Conservation (phyloP, 2,329 filamentous ascomycete species). For the Aspergillus sp. region DNA sequence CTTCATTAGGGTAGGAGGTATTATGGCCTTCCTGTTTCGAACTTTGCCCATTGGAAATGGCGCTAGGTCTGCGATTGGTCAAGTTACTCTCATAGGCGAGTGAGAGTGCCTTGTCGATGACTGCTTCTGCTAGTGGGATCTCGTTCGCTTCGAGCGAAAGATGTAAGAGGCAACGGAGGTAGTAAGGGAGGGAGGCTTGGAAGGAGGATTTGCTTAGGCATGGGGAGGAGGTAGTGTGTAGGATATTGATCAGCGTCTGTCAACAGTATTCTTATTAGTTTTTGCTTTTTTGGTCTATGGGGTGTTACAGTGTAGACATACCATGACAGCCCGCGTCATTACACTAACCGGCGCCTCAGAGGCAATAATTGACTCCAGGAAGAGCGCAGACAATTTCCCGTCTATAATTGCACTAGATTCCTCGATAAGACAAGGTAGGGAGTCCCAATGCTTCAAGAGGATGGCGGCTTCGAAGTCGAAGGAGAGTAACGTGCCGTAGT, state of each 20-base stretch:
- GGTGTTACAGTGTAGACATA: conserved; percentile 21
- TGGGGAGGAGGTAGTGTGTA: conserved; percentile 49
- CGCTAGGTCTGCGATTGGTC: neutral
- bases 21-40: too few species aligned
- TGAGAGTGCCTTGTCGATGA: conserved; percentile 27
- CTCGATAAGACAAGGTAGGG: conserved; percentile 48
- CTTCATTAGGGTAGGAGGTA: conserved; percentile 42
- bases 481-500: conserved; percentile 55
- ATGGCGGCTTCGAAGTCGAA: conserved; percentile 74
- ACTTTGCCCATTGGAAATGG: neutral
- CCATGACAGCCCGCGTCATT: conserved; percentile 30
- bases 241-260: conserved; percentile 62
- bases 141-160: conserved; percentile 42
- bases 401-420: conserved; percentile 20
- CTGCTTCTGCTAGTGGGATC: conserved; percentile 22
- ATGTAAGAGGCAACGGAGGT: conserved; percentile 70
- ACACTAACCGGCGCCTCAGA: conserved; percentile 38
- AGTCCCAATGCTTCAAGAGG: conserved; percentile 59
- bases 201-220: conserved; percentile 2
- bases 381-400: conserved; percentile 49
- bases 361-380: conserved; percentile 58
- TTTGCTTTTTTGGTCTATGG: neutral
- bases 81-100: conserved; percentile 8
- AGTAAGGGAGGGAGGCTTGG: conserved; percentile 57
- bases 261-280: neutral